These are phyloP conservation scores for Yarrowia sp. DNA, from an alignment of 805 yeast genomes.

Conservation along the genomic window DNA sequence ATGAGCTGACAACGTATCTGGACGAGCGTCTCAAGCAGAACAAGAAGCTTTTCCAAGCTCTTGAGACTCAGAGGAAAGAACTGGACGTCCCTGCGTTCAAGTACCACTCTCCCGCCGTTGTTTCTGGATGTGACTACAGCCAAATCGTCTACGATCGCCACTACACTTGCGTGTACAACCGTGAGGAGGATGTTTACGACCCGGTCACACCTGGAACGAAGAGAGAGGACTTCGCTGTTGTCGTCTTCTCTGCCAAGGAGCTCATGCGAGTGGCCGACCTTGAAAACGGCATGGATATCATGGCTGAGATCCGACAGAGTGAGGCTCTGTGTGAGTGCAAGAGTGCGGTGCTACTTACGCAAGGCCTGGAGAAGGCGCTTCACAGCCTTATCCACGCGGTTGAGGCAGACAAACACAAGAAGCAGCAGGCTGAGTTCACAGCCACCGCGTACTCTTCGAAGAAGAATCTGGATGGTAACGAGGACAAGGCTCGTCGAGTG, in stretches of 20 bases:
- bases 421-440: not conserved
- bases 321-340: not conserved
- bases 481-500: not conserved
- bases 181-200: conserved; percentile 29
- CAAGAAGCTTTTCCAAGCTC: conserved; percentile 27
- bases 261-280: not conserved
- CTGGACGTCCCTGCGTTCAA: conserved; percentile 2
- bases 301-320: not conserved
- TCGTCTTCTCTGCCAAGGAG: conserved; percentile 3
- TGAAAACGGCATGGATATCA: not conserved
- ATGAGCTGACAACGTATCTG: not conserved
- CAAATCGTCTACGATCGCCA: not conserved
- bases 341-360: not conserved
- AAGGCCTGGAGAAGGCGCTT: not conserved
- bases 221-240: conserved; percentile 4
- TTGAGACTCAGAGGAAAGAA: not conserved
- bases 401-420: not conserved
- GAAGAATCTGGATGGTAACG: not conserved
- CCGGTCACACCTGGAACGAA: conserved; percentile 27
- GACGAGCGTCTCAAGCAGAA: conserved; percentile 9
- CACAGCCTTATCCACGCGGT: not conserved
- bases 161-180: conserved; percentile 28
- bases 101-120: not conserved
- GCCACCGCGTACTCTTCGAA: not conserved
- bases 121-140: not conserved